Evolutionary conservation across 2,329 filamentous ascomycete species (phyloP), one percentile per base, ranked within the genome.

Genomic region (Lojkania enalia): DNA sequence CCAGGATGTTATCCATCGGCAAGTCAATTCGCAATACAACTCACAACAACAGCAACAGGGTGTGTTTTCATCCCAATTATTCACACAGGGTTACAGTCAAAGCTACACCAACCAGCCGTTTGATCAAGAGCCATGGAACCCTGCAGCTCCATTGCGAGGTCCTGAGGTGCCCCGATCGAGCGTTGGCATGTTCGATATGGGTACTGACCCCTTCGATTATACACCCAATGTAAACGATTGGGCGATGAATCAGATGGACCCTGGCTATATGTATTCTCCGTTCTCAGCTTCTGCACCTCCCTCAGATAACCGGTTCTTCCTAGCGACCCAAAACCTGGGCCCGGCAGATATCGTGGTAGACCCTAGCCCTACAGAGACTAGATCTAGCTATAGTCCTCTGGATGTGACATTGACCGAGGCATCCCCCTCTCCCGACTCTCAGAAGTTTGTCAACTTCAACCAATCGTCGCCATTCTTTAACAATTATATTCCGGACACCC

Each of bases 111-210:
- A 38, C 19, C 63, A 66, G 19, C 48, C 54, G 23, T 41, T 54
- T 21, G 58, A 52, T 16, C 60, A 65, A 20, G 63, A 62, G 29
- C 62, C 64, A 30, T 70, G 66, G 66, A 66, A 48, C 35, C 53
- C 59, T 25, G 55, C 65, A 49, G 55, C 54, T 7, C 64, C 61
- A 32, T 53, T 51, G 14, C 55, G 60, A 23, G 66, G 60, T 32
- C 51, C 54, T 2, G 58, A 57, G 46, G 40, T 56, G 9, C 62
- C 64, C n/a, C 55, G 51, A 25, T 54, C 61, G n/a, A 60, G 58
- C 15, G 48, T 57, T 35, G 53, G 55, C 14, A 45, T 66, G 25
- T 67, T 67, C 41, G 66, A 67, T 29, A 15, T 21, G 5, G 5
- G 21, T 20, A 20, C 61, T 13, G 63, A 68, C 30, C 51, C 52